These are phyloP conservation scores for Nakazawaea wyomingensis DNA, from an alignment of 805 yeast genomes.

Conservation along the genomic window DNA sequence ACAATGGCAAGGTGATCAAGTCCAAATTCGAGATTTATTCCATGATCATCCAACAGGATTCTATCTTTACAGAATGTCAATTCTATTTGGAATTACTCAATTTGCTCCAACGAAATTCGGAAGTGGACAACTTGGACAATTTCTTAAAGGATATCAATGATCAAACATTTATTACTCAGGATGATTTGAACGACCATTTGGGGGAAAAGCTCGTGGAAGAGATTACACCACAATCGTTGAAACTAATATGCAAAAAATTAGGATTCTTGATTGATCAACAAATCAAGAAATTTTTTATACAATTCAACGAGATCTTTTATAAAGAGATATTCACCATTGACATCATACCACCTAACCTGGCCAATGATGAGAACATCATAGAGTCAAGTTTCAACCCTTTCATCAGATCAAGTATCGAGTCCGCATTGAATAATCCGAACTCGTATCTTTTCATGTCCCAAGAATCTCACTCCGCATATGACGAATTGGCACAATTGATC, in stretches of 20 bases:
- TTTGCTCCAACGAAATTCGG: not conserved
- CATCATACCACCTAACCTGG: slow-evolving; percentile 3
- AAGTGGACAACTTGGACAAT: not conserved
- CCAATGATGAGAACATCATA: slow-evolving; percentile 17
- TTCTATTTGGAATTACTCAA: slow-evolving; percentile 7
- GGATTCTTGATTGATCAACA: not conserved
- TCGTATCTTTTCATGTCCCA: slow-evolving; percentile 14
- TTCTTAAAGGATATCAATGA: not conserved
- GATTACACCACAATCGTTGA: not conserved
- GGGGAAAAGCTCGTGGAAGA: not conserved
- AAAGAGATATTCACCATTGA: slow-evolving; percentile 39
- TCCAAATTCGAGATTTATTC: slow-evolving; percentile 8
- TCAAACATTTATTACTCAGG: slow-evolving; percentile 5
- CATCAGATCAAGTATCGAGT: slow-evolving; percentile 34
- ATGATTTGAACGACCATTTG: slow-evolving; percentile 1
- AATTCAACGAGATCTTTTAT: slow-evolving; percentile 21
- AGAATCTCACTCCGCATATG: not conserved
- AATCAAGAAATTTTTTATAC: not conserved
- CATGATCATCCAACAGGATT: not conserved
- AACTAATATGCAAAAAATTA: slow-evolving; percentile 1
- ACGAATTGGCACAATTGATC: slow-evolving; percentile 28
- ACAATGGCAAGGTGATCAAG: not conserved
- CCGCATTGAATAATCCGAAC: slow-evolving; percentile 37
- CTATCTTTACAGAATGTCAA: slow-evolving; percentile 1
- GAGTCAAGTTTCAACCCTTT: slow-evolving; percentile 37